Evolutionary conservation across 805 yeast species (phyloP), one percentile per base, ranked within the genome.

Genomic region (Kurtzmaniella fragi): DNA sequence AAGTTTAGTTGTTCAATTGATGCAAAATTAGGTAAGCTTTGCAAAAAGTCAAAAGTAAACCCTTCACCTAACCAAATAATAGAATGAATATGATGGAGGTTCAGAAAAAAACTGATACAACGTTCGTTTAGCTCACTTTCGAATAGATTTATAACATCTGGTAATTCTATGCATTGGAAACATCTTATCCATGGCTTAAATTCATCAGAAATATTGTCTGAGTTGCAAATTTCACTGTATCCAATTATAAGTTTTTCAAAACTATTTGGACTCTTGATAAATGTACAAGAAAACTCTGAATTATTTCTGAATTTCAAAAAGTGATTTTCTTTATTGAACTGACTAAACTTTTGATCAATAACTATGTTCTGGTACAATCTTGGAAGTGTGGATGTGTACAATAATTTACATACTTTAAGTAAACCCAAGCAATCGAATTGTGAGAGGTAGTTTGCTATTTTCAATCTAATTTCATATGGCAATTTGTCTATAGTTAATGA

Each of bases 121-220:
- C 39, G 46, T 25, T 43, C 45, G 17, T 55, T 51, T 31, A 64
- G 50, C 4, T 57, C 59, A 23, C 51, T 43, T 35, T 70, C 71
- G 41, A 57, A 56, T 0, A 61, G 52, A 31, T 64, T 61, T 20
- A 70, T 57, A 17, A 71, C 66, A 42, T 70, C 73, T 0, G 77
- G 78, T 4, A 73, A 45, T 17, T 53, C 50, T 2, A 63, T 48
- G 36, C 69, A 58, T 34, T 56, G 61, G 16, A 73, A 45, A 12
- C 48, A 44, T 31, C 47, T 47, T 3, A 66, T 51, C 8, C 23
- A 35, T 7, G 47, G 46, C 31, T 39, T 28, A 7, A 31, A 7
- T 11, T 31, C n/a, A 15, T 13, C 7, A 17, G 13, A 11, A 12
- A 14, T 8, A 5, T 11, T 34, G 15, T 20, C 10, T 14, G 35